Base-by-base conservation (phyloP, 805 yeast species). In the Schwanniomyces sp. region DNA sequence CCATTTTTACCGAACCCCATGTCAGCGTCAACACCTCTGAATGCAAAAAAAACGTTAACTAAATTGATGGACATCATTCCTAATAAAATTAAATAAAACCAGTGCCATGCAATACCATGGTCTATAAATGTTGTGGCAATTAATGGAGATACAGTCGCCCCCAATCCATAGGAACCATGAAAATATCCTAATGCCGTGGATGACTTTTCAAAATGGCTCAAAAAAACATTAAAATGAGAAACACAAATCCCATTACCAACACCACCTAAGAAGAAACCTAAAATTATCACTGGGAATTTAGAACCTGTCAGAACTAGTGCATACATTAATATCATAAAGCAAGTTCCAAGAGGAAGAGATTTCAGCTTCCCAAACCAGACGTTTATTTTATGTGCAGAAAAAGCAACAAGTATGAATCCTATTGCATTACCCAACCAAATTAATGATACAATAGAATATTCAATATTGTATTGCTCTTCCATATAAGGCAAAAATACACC, bases 401-500 rank as follows among this genome's bases (percentile, higher is more conserved):
- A 54, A 0, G 86, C 86, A 39, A 80, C 65, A 3, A 71, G 25
- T 8, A 82, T 72, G 56, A 68, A 82, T 0, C 86, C 87, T n/a
- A 73, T 43, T 0, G 86, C 84, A 57, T 74, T 79, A 29, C 80
- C 70, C 50, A 82, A 61, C 86, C 86, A 82, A 43, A 82, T 73
- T 46, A 78, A 55, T 2, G 86, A 80, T 2, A 80, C 84, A n/a
- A 78, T 54, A 2, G 83, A 70, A 55, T 82, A 82, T 16, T 65
- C 65, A 45, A 82, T 69, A 30, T 56, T 45, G 56, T 80, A 82
- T 56, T 74, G 69, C 4, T 46, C 57, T 52, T 82, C 86, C 34
- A 82, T 77, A 38, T 67, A 63, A 5, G 84, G 85, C 44, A 82
- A 61, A n/a, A 82, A 60, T 0, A 85, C 83, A 49, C 86, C 87